Conservation (phyloP, 176 grass and related monocot genomes). For the Poa annua region DNA sequence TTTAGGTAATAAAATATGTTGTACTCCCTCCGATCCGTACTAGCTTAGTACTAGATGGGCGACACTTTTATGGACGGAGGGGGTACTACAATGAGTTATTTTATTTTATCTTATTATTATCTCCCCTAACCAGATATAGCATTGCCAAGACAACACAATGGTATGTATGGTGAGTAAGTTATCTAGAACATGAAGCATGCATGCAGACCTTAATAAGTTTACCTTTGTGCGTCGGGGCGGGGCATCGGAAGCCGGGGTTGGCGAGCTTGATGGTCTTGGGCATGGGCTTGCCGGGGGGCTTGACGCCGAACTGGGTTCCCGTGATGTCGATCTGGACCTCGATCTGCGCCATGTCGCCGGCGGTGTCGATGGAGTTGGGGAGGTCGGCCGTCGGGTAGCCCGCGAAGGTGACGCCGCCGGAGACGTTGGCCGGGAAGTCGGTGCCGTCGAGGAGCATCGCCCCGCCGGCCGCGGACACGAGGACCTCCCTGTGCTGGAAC, state of each 20-base stretch:
- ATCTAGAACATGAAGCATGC: too few relatives aligned
- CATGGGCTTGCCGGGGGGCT: conserved; percentile 71
- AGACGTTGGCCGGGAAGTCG: conserved; percentile 67
- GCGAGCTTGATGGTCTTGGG: conserved; percentile 81
- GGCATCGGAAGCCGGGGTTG: conserved; percentile 77
- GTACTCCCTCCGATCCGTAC: too few relatives aligned
- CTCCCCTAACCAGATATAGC: too few relatives aligned
- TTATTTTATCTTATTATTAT: too few relatives aligned
- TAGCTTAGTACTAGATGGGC: too few relatives aligned
- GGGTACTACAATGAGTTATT: too few relatives aligned
- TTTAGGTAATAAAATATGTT: too few relatives aligned
- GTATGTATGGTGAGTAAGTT: too few relatives aligned
- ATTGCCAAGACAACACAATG: too few relatives aligned
- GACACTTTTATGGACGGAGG: too few relatives aligned
- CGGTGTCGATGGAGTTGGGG: conserved; percentile 86
- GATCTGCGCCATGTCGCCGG: conserved; percentile 73
- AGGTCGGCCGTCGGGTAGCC: conserved; percentile 80
- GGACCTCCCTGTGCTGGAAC: conserved; percentile 86
- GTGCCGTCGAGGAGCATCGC: conserved; percentile 70
- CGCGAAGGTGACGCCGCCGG: conserved; percentile 60
- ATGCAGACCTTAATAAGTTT: not conserved
- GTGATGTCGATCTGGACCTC: conserved; percentile 71
- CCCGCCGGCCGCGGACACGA: conserved; percentile 57
- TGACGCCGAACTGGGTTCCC: conserved; percentile 89
- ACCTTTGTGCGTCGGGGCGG: conserved; percentile 59